Percentiles rank a stretch among this genome's conserved stretches.
phyloP scores from a whole-genome alignment of 768 basidiomycete genomes.

The Pisolithus marmoratus region DNA sequence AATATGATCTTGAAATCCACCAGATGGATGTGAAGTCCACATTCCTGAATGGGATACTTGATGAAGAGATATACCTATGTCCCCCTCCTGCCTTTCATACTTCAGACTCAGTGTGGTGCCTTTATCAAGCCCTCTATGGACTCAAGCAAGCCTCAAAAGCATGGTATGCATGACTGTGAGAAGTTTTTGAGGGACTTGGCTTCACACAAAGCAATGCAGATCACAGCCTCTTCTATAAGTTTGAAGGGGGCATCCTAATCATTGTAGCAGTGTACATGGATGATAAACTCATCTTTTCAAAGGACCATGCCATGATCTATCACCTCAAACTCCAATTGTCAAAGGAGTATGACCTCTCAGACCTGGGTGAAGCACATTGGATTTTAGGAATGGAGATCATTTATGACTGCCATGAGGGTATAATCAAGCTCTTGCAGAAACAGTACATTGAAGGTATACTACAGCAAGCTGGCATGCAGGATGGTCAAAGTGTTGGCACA shows the following conservation, averaged over 20 bases:
- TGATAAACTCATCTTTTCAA: too few species aligned
- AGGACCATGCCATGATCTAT: too few species aligned
- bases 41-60: conserved; percentile 15
- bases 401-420: too few species aligned
- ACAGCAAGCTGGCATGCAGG: too few species aligned
- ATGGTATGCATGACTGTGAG: background rate
- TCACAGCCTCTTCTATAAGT: background rate
- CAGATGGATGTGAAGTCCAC: conserved; percentile 25
- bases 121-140: background rate
- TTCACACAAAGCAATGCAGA: background rate
- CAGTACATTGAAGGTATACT: too few species aligned
- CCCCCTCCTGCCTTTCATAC: conserved; percentile 10
- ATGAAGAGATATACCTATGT: conserved; percentile 23
- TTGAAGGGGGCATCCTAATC: background rate
- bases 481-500: too few species aligned
- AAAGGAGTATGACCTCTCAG: too few species aligned
- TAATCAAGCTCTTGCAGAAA: too few species aligned
- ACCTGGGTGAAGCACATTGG: too few species aligned
- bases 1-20: conserved; percentile 8
- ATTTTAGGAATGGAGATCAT: too few species aligned
- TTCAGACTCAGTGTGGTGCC: background rate
- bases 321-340: too few species aligned
- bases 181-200: background rate
- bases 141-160: conserved; percentile 4
- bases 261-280: background rate